Base-by-base conservation (phyloP, 148 eudicot species). In the Cornus suecica region DNA sequence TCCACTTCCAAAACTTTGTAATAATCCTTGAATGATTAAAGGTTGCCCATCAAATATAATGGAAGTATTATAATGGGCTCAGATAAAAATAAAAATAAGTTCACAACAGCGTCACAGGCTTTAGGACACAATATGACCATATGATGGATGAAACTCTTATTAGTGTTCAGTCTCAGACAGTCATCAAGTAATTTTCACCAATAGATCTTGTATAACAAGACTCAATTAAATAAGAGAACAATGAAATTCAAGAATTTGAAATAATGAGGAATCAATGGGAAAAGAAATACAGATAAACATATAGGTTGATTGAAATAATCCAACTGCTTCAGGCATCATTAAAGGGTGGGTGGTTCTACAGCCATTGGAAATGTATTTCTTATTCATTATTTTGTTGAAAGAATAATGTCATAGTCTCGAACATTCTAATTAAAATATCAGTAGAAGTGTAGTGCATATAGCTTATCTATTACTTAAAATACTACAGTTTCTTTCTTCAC, bases 1-100 rank as follows among this genome's bases (percentile, higher is more conserved):
- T 84, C 90, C 65, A 89, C 85, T 79, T 81, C 90, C 77, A 89
- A 76, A 24, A 89, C 75, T 79, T 87, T 87, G 86, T 89, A 89
- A 80, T 87, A 84, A 82, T 87, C 93, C 90, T 89, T 70, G 18
- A 73, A 67, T 28, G 65, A 81, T n/a, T 56, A 60, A 66, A 34
- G 63, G 66, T 28, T 29, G 61, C 22, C 30, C 65, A 18, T 74
- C 22, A 83, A 63, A 80, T 42, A 72, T 45, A 58, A 18, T 11
- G 22, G 18, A 48, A 48, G 42, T 6, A 48, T 14, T 13, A 16
- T 48, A 48, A 13, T 48, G 20, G 1, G 18, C 54, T 37, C 42
- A 48, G 15, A 16, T 18, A 1, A 48, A 48, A 16, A 16, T 16
- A 11, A 16, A 48, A 48, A 16, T 11, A 48, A 48, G 15, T 48